These are phyloP conservation scores for Neurospora sp. DNA, from an alignment of 495 filamentous ascomycete species.

Conservation along the genomic window DNA sequence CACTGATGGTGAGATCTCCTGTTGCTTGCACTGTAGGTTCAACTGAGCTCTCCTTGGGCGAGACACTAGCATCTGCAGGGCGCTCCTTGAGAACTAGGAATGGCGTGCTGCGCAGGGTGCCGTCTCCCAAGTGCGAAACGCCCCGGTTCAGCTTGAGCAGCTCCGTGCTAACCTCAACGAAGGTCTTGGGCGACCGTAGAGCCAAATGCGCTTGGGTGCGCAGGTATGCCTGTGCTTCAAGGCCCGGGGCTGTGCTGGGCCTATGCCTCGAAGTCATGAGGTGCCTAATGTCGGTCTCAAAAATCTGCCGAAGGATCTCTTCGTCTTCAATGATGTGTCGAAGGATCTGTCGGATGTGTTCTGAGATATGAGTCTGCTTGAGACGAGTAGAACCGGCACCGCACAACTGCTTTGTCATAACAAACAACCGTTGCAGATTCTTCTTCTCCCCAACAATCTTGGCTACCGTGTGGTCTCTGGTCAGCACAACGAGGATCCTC, in stretches of 20 bases:
- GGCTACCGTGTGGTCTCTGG: slow-evolving; percentile 65
- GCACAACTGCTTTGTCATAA: slow-evolving; percentile 87
- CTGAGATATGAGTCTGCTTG: slow-evolving; percentile 48
- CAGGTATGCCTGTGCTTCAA: slow-evolving; percentile 50
- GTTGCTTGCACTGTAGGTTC: slow-evolving; percentile 41
- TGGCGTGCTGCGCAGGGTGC: slow-evolving; percentile 38
- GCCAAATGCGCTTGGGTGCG: slow-evolving; percentile 73
- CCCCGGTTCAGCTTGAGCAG: slow-evolving; percentile 64
- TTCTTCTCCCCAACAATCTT: slow-evolving; percentile 71
- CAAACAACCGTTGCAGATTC: slow-evolving; percentile 80
- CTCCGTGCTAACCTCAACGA: slow-evolving; percentile 85
- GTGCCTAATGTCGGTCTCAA: slow-evolving; percentile 78
- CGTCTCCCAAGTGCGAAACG: slow-evolving; percentile 23
- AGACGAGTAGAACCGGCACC: slow-evolving; percentile 64
- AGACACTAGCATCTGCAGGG: slow-evolving; percentile 19
- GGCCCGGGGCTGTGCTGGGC: background rate
- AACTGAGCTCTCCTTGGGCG: slow-evolving; percentile 29
- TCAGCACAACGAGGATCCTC: slow-evolving; percentile 84
- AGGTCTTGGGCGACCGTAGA: slow-evolving; percentile 73
- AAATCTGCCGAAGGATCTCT: slow-evolving; percentile 78
- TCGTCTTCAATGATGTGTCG: slow-evolving; percentile 94
- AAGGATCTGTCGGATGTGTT: slow-evolving; percentile 70
- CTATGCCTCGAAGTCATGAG: slow-evolving; percentile 36
- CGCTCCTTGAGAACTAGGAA: slow-evolving; percentile 23
- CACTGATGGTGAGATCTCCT: slow-evolving; percentile 41